Evolutionary conservation across 257 asterid genomes (phyloP).

Genomic region (Solanum stenotomum): DNA sequence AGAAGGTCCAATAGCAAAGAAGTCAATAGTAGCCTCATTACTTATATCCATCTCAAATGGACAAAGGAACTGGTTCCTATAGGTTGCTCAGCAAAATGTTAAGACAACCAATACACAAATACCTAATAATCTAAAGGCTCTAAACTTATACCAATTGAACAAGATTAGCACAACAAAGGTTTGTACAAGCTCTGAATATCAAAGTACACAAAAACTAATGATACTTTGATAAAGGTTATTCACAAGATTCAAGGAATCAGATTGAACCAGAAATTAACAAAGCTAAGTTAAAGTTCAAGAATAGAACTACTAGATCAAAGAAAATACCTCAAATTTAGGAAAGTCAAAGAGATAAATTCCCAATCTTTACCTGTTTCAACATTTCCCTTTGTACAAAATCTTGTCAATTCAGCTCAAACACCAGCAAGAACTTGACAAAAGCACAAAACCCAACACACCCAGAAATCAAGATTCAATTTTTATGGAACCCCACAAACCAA

Average conservation of each 20-base stretch:
- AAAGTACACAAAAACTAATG: not conserved
- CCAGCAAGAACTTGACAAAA: not conserved
- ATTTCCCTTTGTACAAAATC: not conserved
- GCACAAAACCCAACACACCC: not conserved
- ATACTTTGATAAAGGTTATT: not conserved
- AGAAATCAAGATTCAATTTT: constrained; percentile 2
- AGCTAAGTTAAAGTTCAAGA: not conserved
- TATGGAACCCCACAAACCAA: not conserved
- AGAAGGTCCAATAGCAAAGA: constrained; percentile 84
- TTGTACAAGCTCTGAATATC: not conserved
- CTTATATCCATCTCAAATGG: constrained; percentile 55
- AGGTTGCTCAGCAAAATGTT: not conserved
- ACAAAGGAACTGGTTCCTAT: not conserved
- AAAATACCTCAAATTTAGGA: not conserved
- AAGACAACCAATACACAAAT: not conserved
- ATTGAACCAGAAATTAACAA: not conserved
- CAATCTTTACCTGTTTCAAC: not conserved
- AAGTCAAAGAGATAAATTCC: not conserved
- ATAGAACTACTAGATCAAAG: not conserved
- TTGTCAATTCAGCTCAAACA: not conserved
- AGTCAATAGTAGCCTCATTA: constrained; percentile 82
- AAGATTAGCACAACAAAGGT: not conserved
- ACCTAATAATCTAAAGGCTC: not conserved
- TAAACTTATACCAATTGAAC: not conserved
- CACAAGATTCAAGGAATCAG: not conserved